Conservation (phyloP, 495 filamentous ascomycete genomes). For the Tetracladium setigerum region DNA sequence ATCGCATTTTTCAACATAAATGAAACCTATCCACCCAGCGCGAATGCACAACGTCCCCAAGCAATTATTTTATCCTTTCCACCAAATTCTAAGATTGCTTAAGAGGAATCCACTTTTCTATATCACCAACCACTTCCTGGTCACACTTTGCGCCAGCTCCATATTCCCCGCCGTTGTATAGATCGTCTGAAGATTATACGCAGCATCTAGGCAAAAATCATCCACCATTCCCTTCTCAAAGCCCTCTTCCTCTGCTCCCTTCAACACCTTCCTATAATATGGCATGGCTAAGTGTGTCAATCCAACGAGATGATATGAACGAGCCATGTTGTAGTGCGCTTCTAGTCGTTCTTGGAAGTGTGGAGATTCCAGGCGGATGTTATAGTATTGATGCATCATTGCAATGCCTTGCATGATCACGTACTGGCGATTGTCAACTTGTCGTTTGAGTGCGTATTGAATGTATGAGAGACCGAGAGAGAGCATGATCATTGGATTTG, state of each 20-base stretch:
- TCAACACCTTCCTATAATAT: slow-evolving; percentile 57
- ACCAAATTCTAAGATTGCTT: too few species aligned
- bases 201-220: slow-evolving; percentile 65
- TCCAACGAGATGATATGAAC: slow-evolving; percentile 75
- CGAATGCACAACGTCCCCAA: too few species aligned
- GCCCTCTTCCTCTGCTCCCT: slow-evolving; percentile 10
- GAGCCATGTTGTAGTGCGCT: slow-evolving; percentile 82
- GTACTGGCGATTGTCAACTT: slow-evolving; percentile 82
- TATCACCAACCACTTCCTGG: slow-evolving; percentile 41
- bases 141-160: slow-evolving; percentile 45
- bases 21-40: too few species aligned
- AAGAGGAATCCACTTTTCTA: slow-evolving; percentile 22
- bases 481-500: slow-evolving; percentile 71
- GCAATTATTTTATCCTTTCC: too few species aligned
- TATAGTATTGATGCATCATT: slow-evolving; percentile 73
- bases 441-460: slow-evolving; percentile 78
- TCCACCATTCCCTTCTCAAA: slow-evolving; percentile 31
- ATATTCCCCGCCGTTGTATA: slow-evolving; percentile 53
- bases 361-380: slow-evolving; percentile 34
- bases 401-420: slow-evolving; percentile 75
- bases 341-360: slow-evolving; percentile 59
- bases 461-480: slow-evolving; percentile 67
- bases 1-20: too few species aligned
- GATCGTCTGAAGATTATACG: slow-evolving; percentile 63
- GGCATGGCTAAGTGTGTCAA: slow-evolving; percentile 68